phyloP scores from a whole-genome alignment of 495 filamentous ascomycete genomes.

The Trichoderma orchidacearum region DNA sequence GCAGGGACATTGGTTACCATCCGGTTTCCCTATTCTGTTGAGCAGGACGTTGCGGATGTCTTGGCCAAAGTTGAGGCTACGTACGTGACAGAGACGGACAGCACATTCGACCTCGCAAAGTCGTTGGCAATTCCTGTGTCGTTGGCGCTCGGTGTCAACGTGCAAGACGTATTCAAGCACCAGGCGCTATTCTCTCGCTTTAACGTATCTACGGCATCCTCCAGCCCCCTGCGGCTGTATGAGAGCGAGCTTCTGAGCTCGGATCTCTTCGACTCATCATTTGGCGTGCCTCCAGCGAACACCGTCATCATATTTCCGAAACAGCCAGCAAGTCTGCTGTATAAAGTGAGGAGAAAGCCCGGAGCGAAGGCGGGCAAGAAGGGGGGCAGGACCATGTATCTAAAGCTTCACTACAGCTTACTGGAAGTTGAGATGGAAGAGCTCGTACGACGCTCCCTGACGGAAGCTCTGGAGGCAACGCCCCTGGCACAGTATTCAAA shows the following conservation, averaged over 20 bases:
- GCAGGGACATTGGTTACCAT: constrained; percentile 37
- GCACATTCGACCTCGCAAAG: constrained; percentile 51
- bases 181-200: constrained; percentile 74
- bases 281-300: constrained; percentile 36
- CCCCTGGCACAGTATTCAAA: constrained; percentile 29
- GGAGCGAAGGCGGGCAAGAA: constrained; percentile 18
- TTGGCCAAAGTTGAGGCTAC: constrained; percentile 61
- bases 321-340: constrained; percentile 71
- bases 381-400: constrained; percentile 39
- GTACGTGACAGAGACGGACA: constrained; percentile 61
- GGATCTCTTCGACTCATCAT: constrained; percentile 49
- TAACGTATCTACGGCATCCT: constrained; percentile 64
- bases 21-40: constrained; percentile 71
- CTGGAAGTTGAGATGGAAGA: constrained; percentile 55
- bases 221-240: constrained; percentile 60
- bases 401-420: constrained; percentile 66
- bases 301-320: constrained; percentile 60
- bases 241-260: constrained; percentile 58
- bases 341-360: constrained; percentile 50
- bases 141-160: constrained; percentile 83
- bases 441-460: constrained; percentile 24
- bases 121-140: constrained; percentile 50
- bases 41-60: constrained; percentile 60
- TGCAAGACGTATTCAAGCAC: constrained; percentile 90
- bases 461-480: constrained; percentile 21